Conservation (phyloP, 345 rosid species). For the Rhizophora mangle region DNA sequence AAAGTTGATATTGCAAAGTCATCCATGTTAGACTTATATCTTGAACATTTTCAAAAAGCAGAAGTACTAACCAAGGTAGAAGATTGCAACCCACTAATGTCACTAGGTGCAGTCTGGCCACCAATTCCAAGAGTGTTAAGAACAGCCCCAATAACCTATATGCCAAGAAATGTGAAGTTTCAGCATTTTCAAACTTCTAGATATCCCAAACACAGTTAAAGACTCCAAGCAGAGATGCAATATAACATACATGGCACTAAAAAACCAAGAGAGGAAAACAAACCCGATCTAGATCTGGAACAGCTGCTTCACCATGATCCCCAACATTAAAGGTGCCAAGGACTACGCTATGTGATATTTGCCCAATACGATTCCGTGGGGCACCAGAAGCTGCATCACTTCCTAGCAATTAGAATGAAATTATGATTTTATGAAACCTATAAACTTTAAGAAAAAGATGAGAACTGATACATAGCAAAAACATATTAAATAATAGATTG, state of each 20-base stretch:
- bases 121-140: conserved; percentile 78
- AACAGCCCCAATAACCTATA: conserved; percentile 84
- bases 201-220: conserved; percentile 1
- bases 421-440: not conserved
- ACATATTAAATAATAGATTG: conserved; percentile 16
- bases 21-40: not conserved
- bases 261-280: conserved; percentile 2
- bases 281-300: conserved; percentile 68
- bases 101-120: conserved; percentile 40
- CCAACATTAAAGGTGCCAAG: conserved; percentile 79
- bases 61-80: conserved; percentile 39
- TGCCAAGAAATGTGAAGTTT: conserved; percentile 13
- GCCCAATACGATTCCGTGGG: conserved; percentile 56
- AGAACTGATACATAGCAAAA: conserved; percentile 1
- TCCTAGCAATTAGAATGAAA: conserved; percentile 42
- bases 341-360: conserved; percentile 79
- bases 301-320: conserved; percentile 70
- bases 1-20: not conserved
- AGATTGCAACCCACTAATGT: conserved; percentile 44
- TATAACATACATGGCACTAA: not conserved
- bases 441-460: not conserved
- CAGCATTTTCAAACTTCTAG: not conserved
- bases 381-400: conserved; percentile 48
- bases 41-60: not conserved
- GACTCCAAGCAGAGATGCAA: conserved; percentile 17